phyloP scores from a whole-genome alignment of 176 grass and related monocot species.

The Oryza brachyantha region DNA sequence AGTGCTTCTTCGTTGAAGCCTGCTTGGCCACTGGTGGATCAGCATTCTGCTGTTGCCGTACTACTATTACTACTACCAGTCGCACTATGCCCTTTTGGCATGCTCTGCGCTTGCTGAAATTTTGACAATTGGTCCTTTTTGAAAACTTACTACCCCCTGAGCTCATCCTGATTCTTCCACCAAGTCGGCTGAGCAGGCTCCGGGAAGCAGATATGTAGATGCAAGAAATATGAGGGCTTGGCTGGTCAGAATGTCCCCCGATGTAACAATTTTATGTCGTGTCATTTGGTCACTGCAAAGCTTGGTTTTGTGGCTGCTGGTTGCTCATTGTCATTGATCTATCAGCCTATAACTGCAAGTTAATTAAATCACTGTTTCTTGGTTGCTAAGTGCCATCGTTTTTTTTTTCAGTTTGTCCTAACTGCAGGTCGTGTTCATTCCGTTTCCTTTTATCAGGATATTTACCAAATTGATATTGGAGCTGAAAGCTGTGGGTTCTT shows the following conservation, averaged over 20 bases:
- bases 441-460: background rate
- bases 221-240: slow-evolving; percentile 38
- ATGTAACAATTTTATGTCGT: background rate
- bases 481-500: background rate
- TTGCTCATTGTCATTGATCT: background rate
- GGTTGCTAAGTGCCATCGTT: background rate
- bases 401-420: background rate
- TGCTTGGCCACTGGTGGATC: slow-evolving; percentile 24
- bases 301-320: background rate
- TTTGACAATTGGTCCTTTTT: background rate
- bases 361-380: background rate
- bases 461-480: background rate
- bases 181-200: slow-evolving; percentile 22
- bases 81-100: background rate
- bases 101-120: background rate
- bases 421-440: background rate
- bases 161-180: background rate
- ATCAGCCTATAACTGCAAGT: background rate
- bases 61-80: background rate
- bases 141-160: background rate
- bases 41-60: background rate
- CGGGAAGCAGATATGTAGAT: slow-evolving; percentile 17
- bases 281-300: background rate
- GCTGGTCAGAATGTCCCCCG: background rate
- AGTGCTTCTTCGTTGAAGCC: slow-evolving; percentile 24